phyloP scores from a whole-genome alignment of 129 eudicot species.

The Heracleum sosnowskyi region DNA sequence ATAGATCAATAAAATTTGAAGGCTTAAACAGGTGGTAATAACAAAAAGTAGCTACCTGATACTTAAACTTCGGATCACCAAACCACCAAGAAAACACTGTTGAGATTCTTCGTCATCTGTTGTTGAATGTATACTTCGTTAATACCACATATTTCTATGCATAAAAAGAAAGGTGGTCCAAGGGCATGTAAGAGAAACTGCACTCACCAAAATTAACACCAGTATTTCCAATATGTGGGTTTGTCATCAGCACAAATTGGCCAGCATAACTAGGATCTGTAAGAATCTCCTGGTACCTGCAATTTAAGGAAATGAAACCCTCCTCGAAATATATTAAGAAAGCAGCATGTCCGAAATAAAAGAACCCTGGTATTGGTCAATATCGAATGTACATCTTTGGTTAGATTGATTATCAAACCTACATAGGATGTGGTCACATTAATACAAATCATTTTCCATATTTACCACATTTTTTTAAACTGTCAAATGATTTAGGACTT shows the following conservation, averaged over 20 bases:
- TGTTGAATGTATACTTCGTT: conserved; percentile 5
- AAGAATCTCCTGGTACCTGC: conserved; percentile 93
- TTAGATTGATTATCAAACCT: background rate
- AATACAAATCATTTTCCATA: too few species aligned
- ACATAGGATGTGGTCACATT: background rate
- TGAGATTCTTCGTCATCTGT: conserved; percentile 96
- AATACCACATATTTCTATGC: background rate
- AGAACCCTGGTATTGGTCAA: background rate
- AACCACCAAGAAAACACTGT: conserved; percentile 81
- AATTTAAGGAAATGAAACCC: conserved; percentile 7
- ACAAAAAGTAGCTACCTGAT: conserved; percentile 45
- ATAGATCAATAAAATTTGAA: background rate
- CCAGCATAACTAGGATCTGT: conserved; percentile 99
- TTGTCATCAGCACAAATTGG: conserved; percentile 93
- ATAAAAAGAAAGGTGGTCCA: background rate
- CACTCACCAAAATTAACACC: conserved; percentile 89
- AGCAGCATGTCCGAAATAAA: background rate
- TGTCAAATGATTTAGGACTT: conserved; percentile 6
- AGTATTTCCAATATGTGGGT: conserved; percentile 93
- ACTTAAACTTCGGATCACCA: conserved; percentile 88
- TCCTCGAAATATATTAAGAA: background rate
- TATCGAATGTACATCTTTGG: too few species aligned
- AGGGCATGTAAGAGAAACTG: background rate
- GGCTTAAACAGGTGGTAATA: background rate
- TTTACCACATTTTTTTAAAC: background rate